Evolutionary conservation across 2,329 filamentous ascomycete genomes (phyloP).

Genomic region (Xylaria sp.): DNA sequence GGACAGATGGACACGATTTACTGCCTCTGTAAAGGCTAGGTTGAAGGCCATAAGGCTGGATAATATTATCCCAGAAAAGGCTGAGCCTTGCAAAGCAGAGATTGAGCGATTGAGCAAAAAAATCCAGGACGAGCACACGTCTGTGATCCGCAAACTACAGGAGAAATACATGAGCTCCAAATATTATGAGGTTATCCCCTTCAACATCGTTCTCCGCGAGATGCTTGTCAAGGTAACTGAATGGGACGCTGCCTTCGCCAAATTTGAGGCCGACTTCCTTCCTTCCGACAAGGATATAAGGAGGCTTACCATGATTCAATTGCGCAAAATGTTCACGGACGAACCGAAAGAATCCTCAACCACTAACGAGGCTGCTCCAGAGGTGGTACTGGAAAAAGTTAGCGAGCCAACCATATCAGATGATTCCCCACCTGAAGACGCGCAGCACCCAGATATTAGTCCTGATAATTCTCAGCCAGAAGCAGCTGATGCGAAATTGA

Average conservation of each 20-base stretch:
- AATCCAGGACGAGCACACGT: conserved; percentile 83
- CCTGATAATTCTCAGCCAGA: conserved; percentile 35
- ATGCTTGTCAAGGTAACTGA: conserved; percentile 93
- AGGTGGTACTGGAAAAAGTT: conserved; percentile 61
- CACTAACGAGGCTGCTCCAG: conserved; percentile 73
- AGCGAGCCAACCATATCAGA: conserved; percentile 53
- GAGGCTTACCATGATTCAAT: conserved; percentile 87
- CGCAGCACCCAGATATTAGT: conserved; percentile 38
- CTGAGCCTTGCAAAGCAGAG: conserved; percentile 82
- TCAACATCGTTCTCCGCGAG: conserved; percentile 87
- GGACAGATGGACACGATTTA: conserved; percentile 85
- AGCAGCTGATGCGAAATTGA: conserved; percentile 34
- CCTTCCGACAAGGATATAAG: conserved; percentile 96
- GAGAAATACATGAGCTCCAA: conserved; percentile 92
- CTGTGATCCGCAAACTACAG: conserved; percentile 81
- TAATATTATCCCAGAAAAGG: conserved; percentile 87
- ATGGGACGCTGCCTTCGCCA: conserved; percentile 90
- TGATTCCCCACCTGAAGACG: conserved; percentile 38
- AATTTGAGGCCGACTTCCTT: conserved; percentile 93
- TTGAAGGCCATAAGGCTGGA: conserved; percentile 91
- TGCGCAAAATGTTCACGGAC: conserved; percentile 95
- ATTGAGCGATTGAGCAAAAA: conserved; percentile 82
- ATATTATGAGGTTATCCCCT: conserved; percentile 95
- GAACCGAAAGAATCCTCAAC: conserved; percentile 81
- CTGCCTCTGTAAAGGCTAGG: conserved; percentile 83